Base-by-base conservation (phyloP, 768 basidiomycete species). In the Xanthoconium stramineum region DNA sequence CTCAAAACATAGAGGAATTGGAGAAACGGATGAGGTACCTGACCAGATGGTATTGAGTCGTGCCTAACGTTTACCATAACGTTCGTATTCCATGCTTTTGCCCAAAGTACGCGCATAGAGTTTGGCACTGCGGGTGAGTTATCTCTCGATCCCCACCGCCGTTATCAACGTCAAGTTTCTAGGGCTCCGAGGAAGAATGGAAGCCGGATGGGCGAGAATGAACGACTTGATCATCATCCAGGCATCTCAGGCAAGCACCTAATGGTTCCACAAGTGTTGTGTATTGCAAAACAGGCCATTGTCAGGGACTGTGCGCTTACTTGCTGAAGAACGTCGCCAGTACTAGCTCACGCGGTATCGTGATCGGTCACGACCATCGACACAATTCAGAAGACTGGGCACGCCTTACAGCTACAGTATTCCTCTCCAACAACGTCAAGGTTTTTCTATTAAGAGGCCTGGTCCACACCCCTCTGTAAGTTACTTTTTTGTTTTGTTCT, bases 151-250 rank as follows among this genome's bases (percentile, higher is more conserved):
- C 17, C 19, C 24, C 51, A 29, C 60, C 33, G 29, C 32, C 24
- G 24, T 40, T 28, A 35, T 56, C 20, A 48, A 58, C 30, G 30
- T 36, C 50, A 7, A 48, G 19, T 36, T 36, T 5, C 59, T 88
- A 66, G 91, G 91, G 50, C 75, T 93, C 20, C 76, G 91, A 63
- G 91, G 86, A 2, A 78, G 74, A 59, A 94, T 95, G 93, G 87
- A 89, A 61, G 91, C 91, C 9, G 93, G 93, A 2, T 93, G 88
- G 82, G 80, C 89, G n/a, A 81, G 89, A 53, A 94, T 95, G 90
- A 95, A 95, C 66, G 90, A 94, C 69, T 72, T 95, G 54, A 89
- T 84, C 47, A 75, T 93, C 50, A 85, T 90, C 42, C 91, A 93
- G 66, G 80, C 90, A 11, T 90, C 89, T 14, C 90, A 94, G 78